Evolutionary conservation across 768 basidiomycete species (phyloP).

Genomic region (Steccherinum ochraceum): DNA sequence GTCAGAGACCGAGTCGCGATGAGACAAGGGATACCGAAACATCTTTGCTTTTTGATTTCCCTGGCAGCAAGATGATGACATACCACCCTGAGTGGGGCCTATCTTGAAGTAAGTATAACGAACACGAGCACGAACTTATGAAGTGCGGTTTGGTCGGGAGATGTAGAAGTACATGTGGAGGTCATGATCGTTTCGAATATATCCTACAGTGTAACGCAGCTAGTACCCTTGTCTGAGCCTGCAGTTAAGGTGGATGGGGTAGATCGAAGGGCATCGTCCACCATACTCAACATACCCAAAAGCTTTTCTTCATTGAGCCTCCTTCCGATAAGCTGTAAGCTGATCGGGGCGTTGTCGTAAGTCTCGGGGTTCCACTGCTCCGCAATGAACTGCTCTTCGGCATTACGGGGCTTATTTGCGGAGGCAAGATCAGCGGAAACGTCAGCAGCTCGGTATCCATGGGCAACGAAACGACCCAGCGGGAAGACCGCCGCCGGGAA

Average conservation of each 20-base stretch:
- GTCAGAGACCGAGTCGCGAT: too few species aligned
- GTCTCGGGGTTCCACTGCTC: conserved; percentile 35
- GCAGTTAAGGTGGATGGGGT: neutral
- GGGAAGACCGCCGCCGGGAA: conserved; percentile 44
- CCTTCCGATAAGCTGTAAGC: conserved; percentile 44
- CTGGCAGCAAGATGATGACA: too few species aligned
- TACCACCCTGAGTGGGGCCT: neutral
- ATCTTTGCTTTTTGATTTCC: too few species aligned
- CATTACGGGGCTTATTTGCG: conserved; percentile 24
- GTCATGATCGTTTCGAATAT: neutral
- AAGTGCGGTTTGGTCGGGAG: neutral
- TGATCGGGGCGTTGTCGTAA: conserved; percentile 38
- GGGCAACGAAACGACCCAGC: conserved; percentile 29
- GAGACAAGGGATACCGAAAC: too few species aligned
- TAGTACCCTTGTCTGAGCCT: neutral
- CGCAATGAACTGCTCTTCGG: conserved; percentile 28
- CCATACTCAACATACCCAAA: conserved; percentile 34
- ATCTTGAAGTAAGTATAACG: neutral
- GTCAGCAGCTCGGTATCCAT: conserved; percentile 14
- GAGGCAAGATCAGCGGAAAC: conserved; percentile 12
- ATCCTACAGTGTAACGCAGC: neutral
- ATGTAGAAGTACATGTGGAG: neutral
- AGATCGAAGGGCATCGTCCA: conserved; percentile 26
- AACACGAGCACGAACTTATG: neutral
- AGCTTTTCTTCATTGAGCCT: conserved; percentile 45